Evolutionary conservation across 2,329 filamentous ascomycete genomes (phyloP).

Genomic region (Pseudocercospora eumusae): DNA sequence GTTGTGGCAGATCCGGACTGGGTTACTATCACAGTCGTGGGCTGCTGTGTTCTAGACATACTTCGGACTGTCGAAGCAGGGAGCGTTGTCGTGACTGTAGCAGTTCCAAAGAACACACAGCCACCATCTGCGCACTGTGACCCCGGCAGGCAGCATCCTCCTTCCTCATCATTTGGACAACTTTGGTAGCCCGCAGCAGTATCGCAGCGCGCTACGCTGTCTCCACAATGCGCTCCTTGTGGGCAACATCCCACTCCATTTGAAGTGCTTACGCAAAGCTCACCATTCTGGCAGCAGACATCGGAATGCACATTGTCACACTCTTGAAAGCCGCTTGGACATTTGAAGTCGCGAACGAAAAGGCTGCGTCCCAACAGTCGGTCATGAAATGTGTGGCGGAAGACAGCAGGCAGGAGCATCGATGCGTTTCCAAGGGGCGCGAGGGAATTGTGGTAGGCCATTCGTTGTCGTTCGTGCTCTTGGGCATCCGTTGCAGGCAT

Average conservation of each 20-base stretch:
- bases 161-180: constrained; percentile 66
- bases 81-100: constrained; percentile 27
- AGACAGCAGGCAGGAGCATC: constrained; percentile 48
- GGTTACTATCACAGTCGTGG: constrained; percentile 26
- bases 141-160: constrained; percentile 74
- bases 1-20: constrained; percentile 33
- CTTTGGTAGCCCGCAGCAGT: constrained; percentile 60
- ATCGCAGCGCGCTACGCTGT: constrained; percentile 63
- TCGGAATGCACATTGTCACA: constrained; percentile 68
- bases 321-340: constrained; percentile 65
- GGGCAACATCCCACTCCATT: constrained; percentile 77
- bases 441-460: constrained; percentile 11
- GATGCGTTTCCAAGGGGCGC: constrained; percentile 14
- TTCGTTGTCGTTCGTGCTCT: constrained; percentile 1
- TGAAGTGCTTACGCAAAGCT: constrained; percentile 62
- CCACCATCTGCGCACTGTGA: constrained; percentile 69
- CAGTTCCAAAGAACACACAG: constrained; percentile 56
- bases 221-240: constrained; percentile 62
- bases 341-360: constrained; percentile 61
- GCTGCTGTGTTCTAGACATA: constrained; percentile 12
- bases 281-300: constrained; percentile 69
- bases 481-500: constrained; percentile 1
- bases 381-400: constrained; percentile 50
- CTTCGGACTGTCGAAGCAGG: constrained; percentile 22
- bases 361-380: constrained; percentile 37